Percentiles rank a stretch among this genome's conserved stretches.
phyloP scores from a whole-genome alignment of 495 filamentous ascomycete species.

The Extremus antarcticus region DNA sequence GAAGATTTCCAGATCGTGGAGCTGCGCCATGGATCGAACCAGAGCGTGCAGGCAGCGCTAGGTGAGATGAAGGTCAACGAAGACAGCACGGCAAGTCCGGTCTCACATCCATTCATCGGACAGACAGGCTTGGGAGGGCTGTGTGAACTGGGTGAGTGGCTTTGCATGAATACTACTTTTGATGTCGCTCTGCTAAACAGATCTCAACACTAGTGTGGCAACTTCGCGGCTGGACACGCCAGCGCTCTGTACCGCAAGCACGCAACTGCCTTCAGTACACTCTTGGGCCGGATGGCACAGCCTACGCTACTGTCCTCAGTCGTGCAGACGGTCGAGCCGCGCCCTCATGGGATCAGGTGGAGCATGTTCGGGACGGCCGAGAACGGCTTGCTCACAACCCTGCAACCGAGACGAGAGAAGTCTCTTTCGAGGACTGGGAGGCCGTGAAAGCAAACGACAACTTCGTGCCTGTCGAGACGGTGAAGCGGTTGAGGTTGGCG shows the following conservation, averaged over 20 bases:
- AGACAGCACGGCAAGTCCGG: not conserved
- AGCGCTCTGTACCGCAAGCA: not conserved
- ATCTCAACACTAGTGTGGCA: not conserved
- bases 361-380: slow-evolving; percentile 12
- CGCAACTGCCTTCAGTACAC: not conserved
- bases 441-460: slow-evolving; percentile 5
- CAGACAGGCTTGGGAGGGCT: not conserved
- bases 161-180: no score
- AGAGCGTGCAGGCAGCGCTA: not conserved
- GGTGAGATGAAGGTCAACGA: not conserved
- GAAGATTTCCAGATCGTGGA: slow-evolving; percentile 2
- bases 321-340: slow-evolving; percentile 10
- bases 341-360: slow-evolving; percentile 4
- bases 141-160: slow-evolving; percentile 1
- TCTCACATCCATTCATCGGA: not conserved
- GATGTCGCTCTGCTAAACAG: not conserved
- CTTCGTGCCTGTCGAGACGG: not conserved
- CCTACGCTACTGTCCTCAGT: not conserved
- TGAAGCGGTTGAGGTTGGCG: not conserved
- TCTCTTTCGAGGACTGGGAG: slow-evolving; percentile 7
- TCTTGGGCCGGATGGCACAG: not conserved
- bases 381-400: slow-evolving; percentile 15
- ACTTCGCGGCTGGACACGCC: not conserved
- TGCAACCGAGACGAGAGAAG: slow-evolving; percentile 8
- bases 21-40: not conserved